Base-by-base conservation (phyloP, 345 rosid genomes). In the Hirschfeldia incana region DNA sequence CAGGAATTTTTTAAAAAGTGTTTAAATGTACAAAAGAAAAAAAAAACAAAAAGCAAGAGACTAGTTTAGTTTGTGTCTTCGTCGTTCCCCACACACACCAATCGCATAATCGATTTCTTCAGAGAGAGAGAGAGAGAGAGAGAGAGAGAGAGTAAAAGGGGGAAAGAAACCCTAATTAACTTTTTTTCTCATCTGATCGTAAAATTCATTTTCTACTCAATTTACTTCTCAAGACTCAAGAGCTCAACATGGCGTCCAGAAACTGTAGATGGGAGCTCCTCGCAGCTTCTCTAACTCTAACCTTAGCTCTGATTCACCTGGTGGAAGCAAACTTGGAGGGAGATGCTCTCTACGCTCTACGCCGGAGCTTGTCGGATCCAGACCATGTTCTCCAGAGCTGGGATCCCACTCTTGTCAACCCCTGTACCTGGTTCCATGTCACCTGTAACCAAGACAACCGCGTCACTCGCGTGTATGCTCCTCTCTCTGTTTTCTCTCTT, bases 381-480 rank as follows among this genome's bases (percentile, higher is more conserved):
- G 90, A 89, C 80, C 88, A 85, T 87, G 97, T 89, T 12, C 92
- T 94, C 69, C 97, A 94, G 86, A 94, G 98, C 87, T 94, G 98
- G 98, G 98, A 94, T 89, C 98, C 97, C 8, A 94, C 90, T 62
- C 91, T 94, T 17, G 98, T 94, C 46, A 94, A 85, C 71, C 97
- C 98, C 0, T 94, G 98, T 75, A 94, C 98, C 27, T 94, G 98
- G 97, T 94, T 94, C 77, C 98, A 94, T 79, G 83, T 94, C 87
- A 91, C 97, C 64, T 94, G 98, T 83, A 90, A 94, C 81, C 95
- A 86, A 81, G 85, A 91, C 37, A 91, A 84, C 77, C 97, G 91
- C 80, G 98, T 94, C 51, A 92, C 97, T 33, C 89, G 98, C 72
- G 77, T 94, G 98, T 94, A 85, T 64, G 79, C 37, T 28, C 63